A percentile compares a stretch with the other conserved stretches of the same genome.
phyloP scores from a whole-genome alignment of 495 filamentous ascomycete species.

The Cercophora newfieldiana region DNA sequence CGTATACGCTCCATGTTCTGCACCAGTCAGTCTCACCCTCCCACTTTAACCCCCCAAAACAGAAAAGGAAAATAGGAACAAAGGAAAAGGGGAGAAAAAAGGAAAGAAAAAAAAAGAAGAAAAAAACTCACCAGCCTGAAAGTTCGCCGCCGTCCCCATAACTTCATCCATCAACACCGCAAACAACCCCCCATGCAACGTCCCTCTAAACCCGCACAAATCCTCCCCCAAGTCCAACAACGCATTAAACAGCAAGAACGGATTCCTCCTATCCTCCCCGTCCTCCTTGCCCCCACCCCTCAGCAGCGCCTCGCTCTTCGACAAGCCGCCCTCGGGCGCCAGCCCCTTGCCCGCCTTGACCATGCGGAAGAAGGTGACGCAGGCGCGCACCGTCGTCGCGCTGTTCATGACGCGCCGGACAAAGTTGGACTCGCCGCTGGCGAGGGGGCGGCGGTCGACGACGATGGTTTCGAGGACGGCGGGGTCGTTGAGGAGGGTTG shows the following conservation, averaged over 20 bases:
- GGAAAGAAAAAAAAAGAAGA: neutral
- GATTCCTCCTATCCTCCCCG: slow-evolving; percentile 22
- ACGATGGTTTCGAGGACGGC: slow-evolving; percentile 17
- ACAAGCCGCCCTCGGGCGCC: neutral
- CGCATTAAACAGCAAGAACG: slow-evolving; percentile 29
- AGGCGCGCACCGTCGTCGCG: slow-evolving; percentile 24
- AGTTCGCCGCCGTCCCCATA: slow-evolving; percentile 27
- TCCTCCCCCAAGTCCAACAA: slow-evolving; percentile 31
- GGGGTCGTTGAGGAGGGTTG: slow-evolving; percentile 22
- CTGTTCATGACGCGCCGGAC: slow-evolving; percentile 21
- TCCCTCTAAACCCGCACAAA: slow-evolving; percentile 17
- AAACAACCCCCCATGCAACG: slow-evolving; percentile 27
- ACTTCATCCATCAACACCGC: slow-evolving; percentile 29
- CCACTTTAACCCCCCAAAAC: neutral
- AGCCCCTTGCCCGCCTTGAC: neutral
- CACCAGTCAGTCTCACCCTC: neutral
- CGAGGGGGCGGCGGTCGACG: slow-evolving; percentile 23
- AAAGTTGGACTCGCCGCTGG: slow-evolving; percentile 25
- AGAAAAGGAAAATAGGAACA: neutral
- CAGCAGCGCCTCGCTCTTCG: slow-evolving; percentile 18
- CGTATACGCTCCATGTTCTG: slow-evolving; percentile 24
- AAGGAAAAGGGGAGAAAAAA: neutral
- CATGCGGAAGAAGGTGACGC: slow-evolving; percentile 21
- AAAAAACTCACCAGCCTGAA: slow-evolving; percentile 15
- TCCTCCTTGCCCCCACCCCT: slow-evolving; percentile 20